Evolutionary conservation across 1,284 basidiomycete species (phyloP).

Genomic region (Boletus chippewaensis): DNA sequence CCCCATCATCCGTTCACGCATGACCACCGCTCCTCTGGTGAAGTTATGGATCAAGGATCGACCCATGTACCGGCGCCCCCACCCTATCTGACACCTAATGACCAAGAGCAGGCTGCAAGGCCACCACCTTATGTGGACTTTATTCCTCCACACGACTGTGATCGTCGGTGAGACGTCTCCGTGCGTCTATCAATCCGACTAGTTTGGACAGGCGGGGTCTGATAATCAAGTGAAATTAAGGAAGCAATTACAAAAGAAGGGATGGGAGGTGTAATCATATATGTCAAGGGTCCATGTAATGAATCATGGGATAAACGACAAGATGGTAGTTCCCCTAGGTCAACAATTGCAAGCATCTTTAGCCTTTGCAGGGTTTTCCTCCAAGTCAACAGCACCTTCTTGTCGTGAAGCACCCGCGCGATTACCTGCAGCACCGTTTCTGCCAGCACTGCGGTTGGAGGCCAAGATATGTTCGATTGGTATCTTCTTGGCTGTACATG

Average conservation of each 20-base stretch:
- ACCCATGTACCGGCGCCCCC: slow-evolving; percentile 48
- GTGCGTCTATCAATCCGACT: background rate
- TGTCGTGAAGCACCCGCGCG: slow-evolving; percentile 48
- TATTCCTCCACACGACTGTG: slow-evolving; percentile 20
- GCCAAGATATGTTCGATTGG: slow-evolving; percentile 90
- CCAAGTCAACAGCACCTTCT: slow-evolving; percentile 63
- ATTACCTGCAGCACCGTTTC: slow-evolving; percentile 52
- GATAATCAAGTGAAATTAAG: slow-evolving; percentile 22
- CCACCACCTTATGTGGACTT: slow-evolving; percentile 43
- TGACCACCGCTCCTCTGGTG: slow-evolving; percentile 23
- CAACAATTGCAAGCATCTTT: slow-evolving; percentile 79
- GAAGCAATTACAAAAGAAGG: slow-evolving; percentile 27
- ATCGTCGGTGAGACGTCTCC: slow-evolving; percentile 10
- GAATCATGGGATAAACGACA: slow-evolving; percentile 21
- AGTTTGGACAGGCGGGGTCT: background rate
- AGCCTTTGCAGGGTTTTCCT: slow-evolving; percentile 58
- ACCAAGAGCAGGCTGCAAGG: slow-evolving; percentile 34
- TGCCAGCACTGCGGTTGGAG: slow-evolving; percentile 57
- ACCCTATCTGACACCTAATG: slow-evolving; percentile 35
- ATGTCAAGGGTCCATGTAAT: slow-evolving; percentile 21
- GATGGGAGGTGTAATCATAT: slow-evolving; percentile 20
- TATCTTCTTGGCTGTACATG: slow-evolving; percentile 80
- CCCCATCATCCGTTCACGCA: slow-evolving; percentile 32
- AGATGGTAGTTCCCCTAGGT: slow-evolving; percentile 25
- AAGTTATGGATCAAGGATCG: slow-evolving; percentile 31